These are phyloP conservation scores for Ambrosia artemisiifolia DNA, from an alignment of 129 eudicot genomes.

Conservation along the genomic window DNA sequence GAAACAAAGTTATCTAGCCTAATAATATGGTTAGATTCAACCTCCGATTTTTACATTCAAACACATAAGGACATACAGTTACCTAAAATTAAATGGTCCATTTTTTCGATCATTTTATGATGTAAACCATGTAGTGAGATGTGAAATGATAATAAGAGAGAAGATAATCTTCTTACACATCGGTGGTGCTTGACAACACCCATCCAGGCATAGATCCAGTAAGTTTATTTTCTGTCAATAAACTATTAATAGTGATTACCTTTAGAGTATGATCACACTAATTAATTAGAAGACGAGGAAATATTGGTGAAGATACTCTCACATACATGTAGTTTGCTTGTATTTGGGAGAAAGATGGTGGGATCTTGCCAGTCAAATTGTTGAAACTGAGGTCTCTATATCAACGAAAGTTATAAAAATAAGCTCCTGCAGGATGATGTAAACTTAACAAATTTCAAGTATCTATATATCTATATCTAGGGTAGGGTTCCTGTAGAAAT, in stretches of 20 bases:
- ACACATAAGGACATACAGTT: background rate
- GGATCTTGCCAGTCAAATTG: conserved; percentile 63
- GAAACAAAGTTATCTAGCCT: background rate
- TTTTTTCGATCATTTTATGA: background rate
- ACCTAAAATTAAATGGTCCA: background rate
- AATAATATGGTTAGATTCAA: background rate
- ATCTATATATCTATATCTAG: too few relatives aligned
- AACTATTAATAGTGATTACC: conserved; percentile 36
- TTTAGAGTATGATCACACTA: background rate
- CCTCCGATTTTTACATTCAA: background rate
- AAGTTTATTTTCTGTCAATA: conserved; percentile 62
- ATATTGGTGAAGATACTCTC: conserved; percentile 10
- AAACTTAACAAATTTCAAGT: too few relatives aligned
- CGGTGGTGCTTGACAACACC: too few relatives aligned
- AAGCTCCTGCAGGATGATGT: conserved; percentile 5
- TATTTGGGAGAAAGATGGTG: conserved; percentile 44
- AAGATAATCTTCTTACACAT: conserved; percentile 35
- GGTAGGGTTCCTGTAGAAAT: too few relatives aligned
- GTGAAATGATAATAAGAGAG: background rate
- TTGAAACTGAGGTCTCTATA: conserved; percentile 76
- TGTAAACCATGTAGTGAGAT: conserved; percentile 16
- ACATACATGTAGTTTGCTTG: conserved; percentile 55
- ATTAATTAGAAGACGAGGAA: background rate
- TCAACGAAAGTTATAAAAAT: background rate
- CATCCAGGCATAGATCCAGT: conserved; percentile 59